phyloP scores from a whole-genome alignment of 345 rosid genomes.

The Citrus sp. region DNA sequence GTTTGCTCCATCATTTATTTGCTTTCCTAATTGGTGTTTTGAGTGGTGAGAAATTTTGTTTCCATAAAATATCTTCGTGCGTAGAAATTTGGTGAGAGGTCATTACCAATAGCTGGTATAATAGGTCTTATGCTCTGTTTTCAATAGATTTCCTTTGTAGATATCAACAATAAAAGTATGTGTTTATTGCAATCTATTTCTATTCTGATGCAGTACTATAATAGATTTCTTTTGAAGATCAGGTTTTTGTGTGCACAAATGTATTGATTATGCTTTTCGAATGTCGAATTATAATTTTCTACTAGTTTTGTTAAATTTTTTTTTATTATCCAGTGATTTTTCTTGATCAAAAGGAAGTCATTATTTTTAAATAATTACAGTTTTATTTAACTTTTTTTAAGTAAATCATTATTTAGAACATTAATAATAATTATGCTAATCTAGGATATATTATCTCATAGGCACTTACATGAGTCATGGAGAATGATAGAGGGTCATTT shows the following conservation, averaged over 20 bases:
- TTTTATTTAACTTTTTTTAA: too few species aligned
- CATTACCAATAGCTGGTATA: not conserved
- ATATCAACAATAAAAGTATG: not conserved
- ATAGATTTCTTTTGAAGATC: not conserved
- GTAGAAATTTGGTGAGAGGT: not conserved
- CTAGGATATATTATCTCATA: too few species aligned
- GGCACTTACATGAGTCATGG: too few species aligned
- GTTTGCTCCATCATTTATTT: not conserved
- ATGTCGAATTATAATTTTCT: not conserved
- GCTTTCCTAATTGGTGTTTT: not conserved
- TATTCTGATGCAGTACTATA: not conserved
- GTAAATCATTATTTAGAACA: too few species aligned
- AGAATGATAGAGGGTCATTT: too few species aligned
- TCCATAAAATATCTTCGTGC: not conserved
- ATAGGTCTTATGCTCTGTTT: not conserved
- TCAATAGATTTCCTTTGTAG: not conserved
- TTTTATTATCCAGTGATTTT: not conserved
- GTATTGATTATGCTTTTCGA: not conserved
- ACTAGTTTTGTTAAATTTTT: not conserved
- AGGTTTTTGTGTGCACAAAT: not conserved
- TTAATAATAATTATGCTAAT: too few species aligned
- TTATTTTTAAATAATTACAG: too few species aligned
- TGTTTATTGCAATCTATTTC: not conserved
- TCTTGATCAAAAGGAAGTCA: not conserved
- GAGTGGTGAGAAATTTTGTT: not conserved